phyloP scores from a whole-genome alignment of 495 filamentous ascomycete species.

The Neurospora sp. region DNA sequence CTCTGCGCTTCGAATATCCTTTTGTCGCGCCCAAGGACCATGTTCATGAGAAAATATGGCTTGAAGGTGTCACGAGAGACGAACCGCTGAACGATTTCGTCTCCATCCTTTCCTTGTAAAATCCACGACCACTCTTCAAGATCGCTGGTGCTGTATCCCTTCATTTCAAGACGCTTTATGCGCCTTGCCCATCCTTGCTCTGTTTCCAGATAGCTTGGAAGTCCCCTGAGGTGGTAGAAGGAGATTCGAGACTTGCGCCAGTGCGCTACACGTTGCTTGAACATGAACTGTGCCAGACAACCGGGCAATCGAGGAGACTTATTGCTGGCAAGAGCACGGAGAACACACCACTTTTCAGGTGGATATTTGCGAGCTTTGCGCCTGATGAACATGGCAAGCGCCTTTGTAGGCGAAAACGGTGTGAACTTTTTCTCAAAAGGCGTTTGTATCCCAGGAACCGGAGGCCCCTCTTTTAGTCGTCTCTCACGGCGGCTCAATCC shows the following conservation, averaged over 20 bases:
- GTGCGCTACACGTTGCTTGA: constrained; percentile 17
- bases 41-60: constrained; percentile 28
- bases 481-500: neutral
- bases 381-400: constrained; percentile 8
- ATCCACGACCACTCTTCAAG: constrained; percentile 35
- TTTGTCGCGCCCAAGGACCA: constrained; percentile 25
- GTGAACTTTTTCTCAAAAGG: constrained; percentile 1
- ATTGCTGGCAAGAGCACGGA: constrained; percentile 10
- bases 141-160: constrained; percentile 17
- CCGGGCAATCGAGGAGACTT: constrained; percentile 20
- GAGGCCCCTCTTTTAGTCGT: neutral
- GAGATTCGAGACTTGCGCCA: constrained; percentile 4
- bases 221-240: neutral
- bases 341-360: constrained; percentile 2
- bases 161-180: constrained; percentile 11
- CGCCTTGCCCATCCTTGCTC: constrained; percentile 21
- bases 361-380: constrained; percentile 1
- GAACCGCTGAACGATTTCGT: constrained; percentile 25
- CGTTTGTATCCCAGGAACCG: neutral
- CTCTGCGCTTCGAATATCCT: constrained; percentile 16
- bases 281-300: constrained; percentile 21
- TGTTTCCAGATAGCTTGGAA: constrained; percentile 9
- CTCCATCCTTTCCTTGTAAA: constrained; percentile 23
- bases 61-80: constrained; percentile 21
- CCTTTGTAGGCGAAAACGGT: constrained; percentile 7